Conservation (phyloP, 805 yeast species). For the Monosporozyma solicola region DNA sequence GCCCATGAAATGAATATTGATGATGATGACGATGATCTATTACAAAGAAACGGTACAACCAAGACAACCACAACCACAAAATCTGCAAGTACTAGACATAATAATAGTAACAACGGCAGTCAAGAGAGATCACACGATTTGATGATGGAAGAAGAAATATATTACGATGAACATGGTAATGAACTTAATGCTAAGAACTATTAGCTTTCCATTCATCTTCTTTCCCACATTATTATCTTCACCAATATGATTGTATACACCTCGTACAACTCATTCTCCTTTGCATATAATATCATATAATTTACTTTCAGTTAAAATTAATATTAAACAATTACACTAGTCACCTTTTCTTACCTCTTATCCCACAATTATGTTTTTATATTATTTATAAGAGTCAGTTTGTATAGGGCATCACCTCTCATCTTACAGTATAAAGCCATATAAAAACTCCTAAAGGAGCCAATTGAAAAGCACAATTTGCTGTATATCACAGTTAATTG, state of each 20-base stretch:
- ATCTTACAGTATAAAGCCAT: no score
- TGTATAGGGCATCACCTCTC: no score
- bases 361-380: no score
- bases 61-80: neutral
- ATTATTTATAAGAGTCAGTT: no score
- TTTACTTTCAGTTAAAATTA: no score
- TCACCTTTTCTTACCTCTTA: no score
- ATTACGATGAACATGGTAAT: slow-evolving; percentile 18
- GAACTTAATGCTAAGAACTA: slow-evolving; percentile 19
- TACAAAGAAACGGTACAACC: neutral
- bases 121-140: slow-evolving; percentile 14
- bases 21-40: neutral
- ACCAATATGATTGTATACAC: neutral
- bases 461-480: no score
- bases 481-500: no score
- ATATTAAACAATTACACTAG: no score
- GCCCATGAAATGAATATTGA: neutral
- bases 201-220: neutral
- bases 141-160: slow-evolving; percentile 17
- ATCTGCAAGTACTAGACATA: neutral
- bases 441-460: no score
- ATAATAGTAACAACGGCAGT: neutral
- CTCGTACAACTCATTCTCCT: neutral
- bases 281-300: neutral
- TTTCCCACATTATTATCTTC: neutral